phyloP scores from a whole-genome alignment of 805 yeast species.

The Hanseniaspora valbyensis region DNA sequence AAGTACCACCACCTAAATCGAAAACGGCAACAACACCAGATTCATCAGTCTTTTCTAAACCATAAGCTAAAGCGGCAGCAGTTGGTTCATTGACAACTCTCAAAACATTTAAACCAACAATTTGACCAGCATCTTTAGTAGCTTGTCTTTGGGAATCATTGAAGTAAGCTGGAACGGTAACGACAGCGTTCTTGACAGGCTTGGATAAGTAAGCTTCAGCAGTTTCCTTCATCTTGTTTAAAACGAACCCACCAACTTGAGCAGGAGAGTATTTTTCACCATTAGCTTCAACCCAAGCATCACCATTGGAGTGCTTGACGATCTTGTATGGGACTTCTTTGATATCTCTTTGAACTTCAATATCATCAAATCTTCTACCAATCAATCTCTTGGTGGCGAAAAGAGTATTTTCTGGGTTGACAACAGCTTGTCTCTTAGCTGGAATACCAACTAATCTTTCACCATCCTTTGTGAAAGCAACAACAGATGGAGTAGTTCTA shows the following conservation, averaged over 20 bases:
- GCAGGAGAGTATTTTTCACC: constrained; percentile 87
- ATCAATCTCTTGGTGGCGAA: constrained; percentile 92
- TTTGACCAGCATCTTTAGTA: constrained; percentile 93
- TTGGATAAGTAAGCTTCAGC: constrained; percentile 88
- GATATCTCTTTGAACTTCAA: constrained; percentile 83
- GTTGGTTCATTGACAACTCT: constrained; percentile 80
- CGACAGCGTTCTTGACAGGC: constrained; percentile 77
- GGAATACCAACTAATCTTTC: constrained; percentile 88
- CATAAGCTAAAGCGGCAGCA: constrained; percentile 90
- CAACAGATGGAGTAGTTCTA: constrained; percentile 86
- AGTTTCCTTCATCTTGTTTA: constrained; percentile 96
- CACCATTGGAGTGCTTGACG: constrained; percentile 82
- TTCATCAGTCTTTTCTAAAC: constrained; percentile 62
- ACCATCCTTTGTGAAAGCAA: constrained; percentile 85
- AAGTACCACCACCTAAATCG: constrained; percentile 98
- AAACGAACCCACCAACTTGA: constrained; percentile 85
- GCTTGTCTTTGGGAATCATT: constrained; percentile 77
- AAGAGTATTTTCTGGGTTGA: constrained; percentile 85
- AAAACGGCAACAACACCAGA: constrained; percentile 86
- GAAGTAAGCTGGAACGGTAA: constrained; percentile 81
- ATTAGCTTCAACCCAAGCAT: constrained; percentile 90
- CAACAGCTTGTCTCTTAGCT: constrained; percentile 93
- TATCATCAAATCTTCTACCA: constrained; percentile 83
- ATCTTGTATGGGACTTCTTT: constrained; percentile 83
- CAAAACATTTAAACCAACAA: constrained; percentile 78